Evolutionary conservation across 1,139 yeast species (phyloP).

Genomic region (Debaryomyces sp.): DNA sequence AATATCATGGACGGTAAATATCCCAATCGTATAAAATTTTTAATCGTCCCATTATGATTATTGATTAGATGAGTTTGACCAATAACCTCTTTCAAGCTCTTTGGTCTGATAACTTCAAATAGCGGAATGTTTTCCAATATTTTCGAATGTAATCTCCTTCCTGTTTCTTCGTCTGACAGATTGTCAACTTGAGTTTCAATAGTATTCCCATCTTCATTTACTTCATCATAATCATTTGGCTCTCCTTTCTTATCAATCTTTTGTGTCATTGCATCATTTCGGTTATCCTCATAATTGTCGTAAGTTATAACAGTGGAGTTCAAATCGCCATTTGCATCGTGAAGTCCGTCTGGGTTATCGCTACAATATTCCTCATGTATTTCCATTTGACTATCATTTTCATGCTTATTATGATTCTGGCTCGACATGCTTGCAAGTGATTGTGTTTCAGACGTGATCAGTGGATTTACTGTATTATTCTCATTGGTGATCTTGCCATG

Average conservation of each 20-base stretch:
- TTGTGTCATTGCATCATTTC: background rate
- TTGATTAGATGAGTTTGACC: slow-evolving; percentile 43
- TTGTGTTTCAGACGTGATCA: background rate
- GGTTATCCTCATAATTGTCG: background rate
- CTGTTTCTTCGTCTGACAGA: background rate
- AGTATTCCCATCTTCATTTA: background rate
- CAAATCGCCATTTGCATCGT: background rate
- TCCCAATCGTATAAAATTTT: slow-evolving; percentile 36
- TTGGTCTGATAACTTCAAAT: slow-evolving; percentile 33
- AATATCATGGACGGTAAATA: slow-evolving; percentile 49
- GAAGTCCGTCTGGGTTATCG: background rate
- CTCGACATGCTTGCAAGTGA: background rate
- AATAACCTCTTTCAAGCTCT: slow-evolving; percentile 27
- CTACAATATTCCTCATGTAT: background rate
- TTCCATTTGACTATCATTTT: background rate
- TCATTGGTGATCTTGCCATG: background rate
- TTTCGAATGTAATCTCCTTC: background rate
- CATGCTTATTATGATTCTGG: background rate
- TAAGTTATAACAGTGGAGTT: background rate
- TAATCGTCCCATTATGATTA: slow-evolving; percentile 30
- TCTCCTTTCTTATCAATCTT: background rate
- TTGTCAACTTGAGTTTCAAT: background rate
- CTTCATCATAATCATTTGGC: background rate
- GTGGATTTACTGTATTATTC: background rate
- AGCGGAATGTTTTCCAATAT: slow-evolving; percentile 17